Conservation (phyloP, 73 alveolate genomes). For the Paramecium caudatum region DNA sequence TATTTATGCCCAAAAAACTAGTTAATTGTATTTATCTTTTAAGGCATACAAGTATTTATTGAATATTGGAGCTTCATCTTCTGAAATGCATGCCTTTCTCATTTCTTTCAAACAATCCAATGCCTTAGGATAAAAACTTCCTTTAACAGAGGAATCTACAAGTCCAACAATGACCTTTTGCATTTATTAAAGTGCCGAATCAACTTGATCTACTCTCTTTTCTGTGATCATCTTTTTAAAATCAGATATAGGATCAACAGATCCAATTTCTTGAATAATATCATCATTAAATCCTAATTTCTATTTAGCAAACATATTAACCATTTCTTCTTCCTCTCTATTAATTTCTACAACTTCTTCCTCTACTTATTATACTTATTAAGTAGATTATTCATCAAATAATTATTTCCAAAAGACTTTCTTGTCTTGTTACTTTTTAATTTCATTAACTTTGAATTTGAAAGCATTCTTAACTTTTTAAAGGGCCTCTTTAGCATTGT, state of each 20-base stretch:
- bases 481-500: constrained; percentile 82
- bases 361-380: constrained; percentile 80
- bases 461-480: constrained; percentile 85
- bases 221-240: constrained; percentile 95
- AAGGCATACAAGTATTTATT: constrained; percentile 83
- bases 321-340: constrained; percentile 83
- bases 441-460: constrained; percentile 89
- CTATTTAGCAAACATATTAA: constrained; percentile 31
- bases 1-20: constrained; percentile 78
- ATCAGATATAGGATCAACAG: constrained; percentile 95
- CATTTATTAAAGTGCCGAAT: constrained; percentile 93
- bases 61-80: constrained; percentile 92
- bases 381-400: constrained; percentile 83
- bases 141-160: constrained; percentile 83
- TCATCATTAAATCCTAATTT: constrained; percentile 76
- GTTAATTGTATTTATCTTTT: constrained; percentile 78
- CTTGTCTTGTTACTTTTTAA: constrained; percentile 81
- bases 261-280: constrained; percentile 79
- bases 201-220: constrained; percentile 94
- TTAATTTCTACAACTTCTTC: constrained; percentile 85
- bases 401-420: constrained; percentile 87
- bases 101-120: constrained; percentile 91
- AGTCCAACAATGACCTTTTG: constrained; percentile 84
- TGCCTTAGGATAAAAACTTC: constrained; percentile 94
- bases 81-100: constrained; percentile 94